Percentiles rank a stretch among this genome's conserved stretches.
Conservation (phyloP, 495 filamentous ascomycete genomes). For the Aspergillus baeticus region DNA sequence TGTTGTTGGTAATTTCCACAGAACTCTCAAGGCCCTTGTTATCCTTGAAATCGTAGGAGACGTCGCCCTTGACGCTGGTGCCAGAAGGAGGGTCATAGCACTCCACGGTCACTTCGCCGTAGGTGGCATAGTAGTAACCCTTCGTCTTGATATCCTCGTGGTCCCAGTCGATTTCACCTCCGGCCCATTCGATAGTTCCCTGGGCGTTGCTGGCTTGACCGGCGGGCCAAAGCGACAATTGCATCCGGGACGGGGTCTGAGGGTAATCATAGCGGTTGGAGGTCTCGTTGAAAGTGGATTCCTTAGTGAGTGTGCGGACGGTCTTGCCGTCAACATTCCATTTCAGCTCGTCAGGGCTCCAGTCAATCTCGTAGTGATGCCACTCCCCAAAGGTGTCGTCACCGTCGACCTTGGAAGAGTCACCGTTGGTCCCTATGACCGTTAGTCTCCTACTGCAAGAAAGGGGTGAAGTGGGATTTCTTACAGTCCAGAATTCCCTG, state of each 20-base stretch:
- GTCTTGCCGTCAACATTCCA: constrained; percentile 83
- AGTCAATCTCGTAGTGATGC: constrained; percentile 92
- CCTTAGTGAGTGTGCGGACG: constrained; percentile 69
- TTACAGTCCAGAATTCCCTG: constrained; percentile 91
- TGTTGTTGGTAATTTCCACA: constrained; percentile 69
- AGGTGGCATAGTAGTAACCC: constrained; percentile 86
- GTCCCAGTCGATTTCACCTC: constrained; percentile 87
- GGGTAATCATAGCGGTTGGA: constrained; percentile 83
- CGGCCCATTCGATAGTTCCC: constrained; percentile 90
- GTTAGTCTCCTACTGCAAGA: not conserved
- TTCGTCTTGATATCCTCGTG: constrained; percentile 72
- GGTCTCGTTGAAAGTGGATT: constrained; percentile 81
- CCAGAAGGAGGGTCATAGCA: constrained; percentile 77
- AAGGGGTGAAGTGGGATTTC: constrained; percentile 30
- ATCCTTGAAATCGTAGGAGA: constrained; percentile 75
- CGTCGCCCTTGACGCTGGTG: constrained; percentile 56
- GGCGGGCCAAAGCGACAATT: constrained; percentile 95
- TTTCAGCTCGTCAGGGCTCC: constrained; percentile 78
- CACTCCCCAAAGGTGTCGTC: constrained; percentile 71
- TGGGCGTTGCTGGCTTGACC: constrained; percentile 73
- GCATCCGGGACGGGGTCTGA: constrained; percentile 89
- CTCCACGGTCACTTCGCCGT: constrained; percentile 72
- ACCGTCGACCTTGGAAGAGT: constrained; percentile 64
- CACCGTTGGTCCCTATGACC: constrained; percentile 63
- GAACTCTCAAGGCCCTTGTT: constrained; percentile 67